Evolutionary conservation across 2,329 filamentous ascomycete species (phyloP).

Genomic region (Alternaria sp.): DNA sequence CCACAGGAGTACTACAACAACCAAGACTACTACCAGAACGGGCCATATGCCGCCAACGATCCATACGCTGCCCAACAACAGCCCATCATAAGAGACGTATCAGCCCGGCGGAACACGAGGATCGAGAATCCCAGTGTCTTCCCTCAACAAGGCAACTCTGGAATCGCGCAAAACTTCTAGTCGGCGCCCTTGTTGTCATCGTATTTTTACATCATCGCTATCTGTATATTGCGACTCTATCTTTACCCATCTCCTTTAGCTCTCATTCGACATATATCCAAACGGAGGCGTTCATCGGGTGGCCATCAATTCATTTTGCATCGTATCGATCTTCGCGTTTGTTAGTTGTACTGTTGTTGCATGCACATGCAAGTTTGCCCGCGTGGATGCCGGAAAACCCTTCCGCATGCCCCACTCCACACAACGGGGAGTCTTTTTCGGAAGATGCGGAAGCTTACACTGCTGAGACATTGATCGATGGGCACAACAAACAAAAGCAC

Average conservation of each 20-base stretch:
- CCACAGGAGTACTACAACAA: conserved; percentile 61
- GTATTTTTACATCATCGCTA: conserved; percentile 13
- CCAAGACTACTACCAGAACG: conserved; percentile 62
- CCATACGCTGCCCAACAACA: conserved; percentile 64
- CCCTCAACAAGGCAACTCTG: conserved; percentile 86
- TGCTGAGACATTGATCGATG: not conserved
- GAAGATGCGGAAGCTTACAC: not conserved
- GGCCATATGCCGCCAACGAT: conserved; percentile 62
- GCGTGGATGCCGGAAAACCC: conserved; percentile 5
- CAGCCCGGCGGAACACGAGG: conserved; percentile 87
- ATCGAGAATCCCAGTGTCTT: conserved; percentile 92
- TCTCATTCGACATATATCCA: conserved; percentile 17
- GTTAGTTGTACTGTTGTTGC: conserved; percentile 4
- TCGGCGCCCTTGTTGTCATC: not conserved
- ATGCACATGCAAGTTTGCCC: conserved; percentile 13
- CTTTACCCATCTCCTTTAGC: conserved; percentile 3
- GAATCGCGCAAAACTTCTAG: conserved; percentile 97
- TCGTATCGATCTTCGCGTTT: conserved; percentile 10
- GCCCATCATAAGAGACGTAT: conserved; percentile 91
- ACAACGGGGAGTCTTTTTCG: not conserved
- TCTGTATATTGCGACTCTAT: conserved; percentile 25
- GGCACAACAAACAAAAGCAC: conserved; percentile 10
- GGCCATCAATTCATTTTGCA: conserved; percentile 4
- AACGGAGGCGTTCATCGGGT: conserved; percentile 14
- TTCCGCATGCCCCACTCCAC: conserved; percentile 15